phyloP scores from a whole-genome alignment of 2,329 filamentous ascomycete species.

The Colletotrichum sp. region DNA sequence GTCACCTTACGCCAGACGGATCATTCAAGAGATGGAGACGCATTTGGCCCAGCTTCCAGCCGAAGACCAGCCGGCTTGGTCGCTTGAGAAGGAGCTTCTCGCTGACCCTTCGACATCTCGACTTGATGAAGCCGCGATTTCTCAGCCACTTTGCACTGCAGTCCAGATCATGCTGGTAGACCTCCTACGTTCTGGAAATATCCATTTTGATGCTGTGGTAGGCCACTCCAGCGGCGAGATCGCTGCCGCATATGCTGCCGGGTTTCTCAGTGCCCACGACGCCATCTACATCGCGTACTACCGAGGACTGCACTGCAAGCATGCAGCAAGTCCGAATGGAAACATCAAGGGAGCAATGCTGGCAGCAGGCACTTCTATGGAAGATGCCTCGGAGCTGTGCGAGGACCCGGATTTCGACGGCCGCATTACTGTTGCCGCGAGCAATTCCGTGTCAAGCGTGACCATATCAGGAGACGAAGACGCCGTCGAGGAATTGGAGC shows the following conservation, averaged over 20 bases:
- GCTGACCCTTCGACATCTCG: constrained; percentile 10
- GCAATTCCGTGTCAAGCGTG: constrained; percentile 25
- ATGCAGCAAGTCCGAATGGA: not conserved
- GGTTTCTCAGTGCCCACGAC: constrained; percentile 34
- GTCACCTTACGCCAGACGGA: not conserved
- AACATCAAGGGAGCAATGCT: constrained; percentile 27
- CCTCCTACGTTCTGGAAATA: constrained; percentile 29
- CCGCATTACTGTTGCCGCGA: constrained; percentile 25
- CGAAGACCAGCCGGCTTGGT: constrained; percentile 30
- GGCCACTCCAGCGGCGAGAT: constrained; percentile 58
- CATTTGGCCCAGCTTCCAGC: constrained; percentile 20
- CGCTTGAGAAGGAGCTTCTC: constrained; percentile 26
- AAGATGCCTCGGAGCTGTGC: constrained; percentile 21
- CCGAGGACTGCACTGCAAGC: constrained; percentile 14
- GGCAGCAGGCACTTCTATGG: constrained; percentile 23
- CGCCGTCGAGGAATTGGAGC: constrained; percentile 27
- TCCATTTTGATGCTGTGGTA: constrained; percentile 41
- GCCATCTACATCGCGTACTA: constrained; percentile 30
- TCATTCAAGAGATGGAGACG: constrained; percentile 26
- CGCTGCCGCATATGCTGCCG: constrained; percentile 53
- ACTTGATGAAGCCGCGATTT: constrained; percentile 23
- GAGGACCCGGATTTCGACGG: constrained; percentile 15
- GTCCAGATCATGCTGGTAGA: constrained; percentile 31
- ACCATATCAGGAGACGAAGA: constrained; percentile 33
- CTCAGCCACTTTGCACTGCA: constrained; percentile 21